Conservation (phyloP, 768 basidiomycete species). For the Tricholoma saponaceum region DNA sequence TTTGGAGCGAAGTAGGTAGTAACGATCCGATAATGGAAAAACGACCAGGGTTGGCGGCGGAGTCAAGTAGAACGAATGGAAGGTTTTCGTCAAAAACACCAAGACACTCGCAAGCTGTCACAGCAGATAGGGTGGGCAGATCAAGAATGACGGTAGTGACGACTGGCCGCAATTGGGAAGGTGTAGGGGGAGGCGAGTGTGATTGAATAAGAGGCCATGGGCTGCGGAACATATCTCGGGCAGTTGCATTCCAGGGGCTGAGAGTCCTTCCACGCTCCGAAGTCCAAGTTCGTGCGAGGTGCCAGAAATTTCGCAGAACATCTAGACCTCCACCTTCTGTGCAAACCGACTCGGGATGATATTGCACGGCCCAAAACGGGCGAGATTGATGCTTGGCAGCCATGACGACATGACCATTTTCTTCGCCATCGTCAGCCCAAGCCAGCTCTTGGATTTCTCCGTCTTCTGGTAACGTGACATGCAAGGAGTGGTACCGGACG, state of each 20-base stretch:
- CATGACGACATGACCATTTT: constrained; percentile 73
- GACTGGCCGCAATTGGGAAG: constrained; percentile 15
- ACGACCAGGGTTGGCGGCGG: constrained; percentile 69
- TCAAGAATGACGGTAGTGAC: constrained; percentile 36
- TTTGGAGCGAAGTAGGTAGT: constrained; percentile 46
- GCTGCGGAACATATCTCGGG: constrained; percentile 37
- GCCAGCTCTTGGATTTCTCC: constrained; percentile 62
- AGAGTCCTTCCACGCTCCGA: constrained; percentile 30
- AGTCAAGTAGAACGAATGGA: constrained; percentile 74
- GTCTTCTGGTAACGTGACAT: constrained; percentile 44
- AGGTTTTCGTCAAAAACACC: constrained; percentile 52
- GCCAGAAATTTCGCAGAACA: constrained; percentile 73
- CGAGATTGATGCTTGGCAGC: constrained; percentile 56
- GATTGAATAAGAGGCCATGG: constrained; percentile 53
- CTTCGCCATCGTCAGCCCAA: constrained; percentile 65
- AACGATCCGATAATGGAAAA: constrained; percentile 70
- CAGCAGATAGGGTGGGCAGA: constrained; percentile 36
- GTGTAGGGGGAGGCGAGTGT: constrained; percentile 21
- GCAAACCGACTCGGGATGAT: constrained; percentile 82
- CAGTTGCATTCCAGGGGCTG: constrained; percentile 36
- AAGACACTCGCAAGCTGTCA: constrained; percentile 56
- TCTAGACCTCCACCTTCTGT: constrained; percentile 67
- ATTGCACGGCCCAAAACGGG: constrained; percentile 88
- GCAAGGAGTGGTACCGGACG: constrained; percentile 80
- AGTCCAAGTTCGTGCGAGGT: constrained; percentile 58